phyloP scores from a whole-genome alignment of 2,329 filamentous ascomycete species.

The Botrytis galanthina region DNA sequence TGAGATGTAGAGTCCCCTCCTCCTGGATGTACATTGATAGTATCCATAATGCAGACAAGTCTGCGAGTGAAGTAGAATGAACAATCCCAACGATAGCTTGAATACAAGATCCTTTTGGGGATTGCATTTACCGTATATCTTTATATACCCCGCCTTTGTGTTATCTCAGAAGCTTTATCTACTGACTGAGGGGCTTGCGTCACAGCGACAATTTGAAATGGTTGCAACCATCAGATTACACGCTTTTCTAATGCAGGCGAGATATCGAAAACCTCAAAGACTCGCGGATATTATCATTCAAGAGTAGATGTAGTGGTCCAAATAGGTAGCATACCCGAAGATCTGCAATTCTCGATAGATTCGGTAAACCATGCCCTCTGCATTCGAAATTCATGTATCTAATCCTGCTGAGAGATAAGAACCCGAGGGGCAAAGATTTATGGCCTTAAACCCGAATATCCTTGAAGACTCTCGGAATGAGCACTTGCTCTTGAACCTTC shows the following conservation, averaged over 20 bases:
- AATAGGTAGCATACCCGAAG: not conserved
- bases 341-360: not conserved
- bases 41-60: not conserved
- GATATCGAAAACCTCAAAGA: not conserved
- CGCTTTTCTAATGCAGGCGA: too few relatives aligned
- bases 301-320: not conserved
- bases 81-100: not conserved
- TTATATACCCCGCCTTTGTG: not conserved
- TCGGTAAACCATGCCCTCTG: not conserved
- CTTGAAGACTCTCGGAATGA: not conserved
- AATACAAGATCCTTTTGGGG: not conserved
- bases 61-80: too few relatives aligned
- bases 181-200: not conserved
- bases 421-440: not conserved
- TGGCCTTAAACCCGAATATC: not conserved
- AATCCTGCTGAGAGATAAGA: not conserved
- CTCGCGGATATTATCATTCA: not conserved
- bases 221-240: not conserved
- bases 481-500: not conserved
- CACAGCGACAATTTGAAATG: not conserved
- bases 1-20: not conserved
- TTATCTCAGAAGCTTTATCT: not conserved
- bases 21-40: constrained; percentile 1
- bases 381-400: not conserved
- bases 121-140: not conserved